A percentile compares a stretch with the other conserved stretches of the same genome.
Evolutionary conservation across 1,139 yeast species (phyloP).

Genomic region (Taphrina deformans): DNA sequence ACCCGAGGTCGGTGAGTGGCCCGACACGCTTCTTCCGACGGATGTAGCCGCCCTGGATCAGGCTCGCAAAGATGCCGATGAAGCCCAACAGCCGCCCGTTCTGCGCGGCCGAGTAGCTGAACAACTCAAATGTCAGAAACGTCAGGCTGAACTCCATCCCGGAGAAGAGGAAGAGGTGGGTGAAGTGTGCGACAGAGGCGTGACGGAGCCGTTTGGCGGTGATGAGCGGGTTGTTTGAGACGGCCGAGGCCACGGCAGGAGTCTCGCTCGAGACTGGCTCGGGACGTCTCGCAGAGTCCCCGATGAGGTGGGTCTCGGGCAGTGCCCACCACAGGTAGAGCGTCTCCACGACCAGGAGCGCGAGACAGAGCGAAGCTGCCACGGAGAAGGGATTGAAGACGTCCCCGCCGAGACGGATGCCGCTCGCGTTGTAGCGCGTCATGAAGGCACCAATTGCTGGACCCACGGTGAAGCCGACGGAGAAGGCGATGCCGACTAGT

Average conservation of each 20-base stretch:
- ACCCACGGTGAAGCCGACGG: conserved; percentile 33
- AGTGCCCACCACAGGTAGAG: conserved; percentile 15
- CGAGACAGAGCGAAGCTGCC: conserved; percentile 25
- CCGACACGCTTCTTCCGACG: conserved; percentile 20
- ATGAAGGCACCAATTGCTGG: conserved; percentile 34
- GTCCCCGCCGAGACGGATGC: conserved; percentile 19
- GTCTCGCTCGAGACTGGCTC: not conserved
- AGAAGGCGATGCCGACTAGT: conserved; percentile 33
- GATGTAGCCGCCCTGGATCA: conserved; percentile 34
- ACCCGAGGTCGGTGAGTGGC: conserved; percentile 12
- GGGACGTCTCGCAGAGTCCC: not conserved
- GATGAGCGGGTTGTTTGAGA: conserved; percentile 2
- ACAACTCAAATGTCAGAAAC: conserved; percentile 30
- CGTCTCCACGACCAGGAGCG: conserved; percentile 26
- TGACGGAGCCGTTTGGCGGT: conserved; percentile 13
- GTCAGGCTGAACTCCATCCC: conserved; percentile 33
- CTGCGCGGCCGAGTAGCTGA: conserved; percentile 31
- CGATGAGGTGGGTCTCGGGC: conserved; percentile 27
- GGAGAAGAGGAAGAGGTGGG: conserved; percentile 32
- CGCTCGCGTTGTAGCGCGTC: conserved; percentile 31
- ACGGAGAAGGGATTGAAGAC: conserved; percentile 31
- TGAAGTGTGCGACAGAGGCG: conserved; percentile 32
- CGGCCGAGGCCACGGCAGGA: not conserved
- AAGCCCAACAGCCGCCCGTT: conserved; percentile 28
- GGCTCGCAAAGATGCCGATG: conserved; percentile 28